Evolutionary conservation across 495 filamentous ascomycete genomes (phyloP).

Genomic region (Cladorrhinum samala): DNA sequence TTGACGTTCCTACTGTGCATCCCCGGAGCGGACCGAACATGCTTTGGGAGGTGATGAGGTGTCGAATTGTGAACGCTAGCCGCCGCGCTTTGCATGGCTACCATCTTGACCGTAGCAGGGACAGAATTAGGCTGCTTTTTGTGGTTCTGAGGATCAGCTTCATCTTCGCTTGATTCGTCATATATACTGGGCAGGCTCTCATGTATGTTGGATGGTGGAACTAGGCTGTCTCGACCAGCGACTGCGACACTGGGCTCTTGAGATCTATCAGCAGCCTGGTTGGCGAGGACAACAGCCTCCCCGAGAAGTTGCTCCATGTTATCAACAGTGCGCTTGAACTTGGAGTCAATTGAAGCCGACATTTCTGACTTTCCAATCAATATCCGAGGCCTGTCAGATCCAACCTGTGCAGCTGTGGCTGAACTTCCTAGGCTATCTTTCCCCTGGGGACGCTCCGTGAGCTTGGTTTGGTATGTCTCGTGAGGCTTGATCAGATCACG

Average conservation of each 20-base stretch:
- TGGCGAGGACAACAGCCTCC: conserved; percentile 40
- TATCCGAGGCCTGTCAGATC: not conserved
- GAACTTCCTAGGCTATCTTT: not conserved
- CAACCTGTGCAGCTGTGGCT: not conserved
- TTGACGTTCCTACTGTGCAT: conserved; percentile 20
- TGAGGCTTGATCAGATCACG: conserved; percentile 16
- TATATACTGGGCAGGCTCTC: conserved; percentile 11
- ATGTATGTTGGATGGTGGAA: conserved; percentile 9
- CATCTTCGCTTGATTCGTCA: conserved; percentile 14
- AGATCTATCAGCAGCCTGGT: conserved; percentile 27
- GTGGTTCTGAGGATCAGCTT: too few relatives aligned
- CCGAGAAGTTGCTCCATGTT: conserved; percentile 42
- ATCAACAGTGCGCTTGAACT: conserved; percentile 30
- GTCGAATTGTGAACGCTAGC: not conserved
- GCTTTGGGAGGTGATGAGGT: conserved; percentile 9
- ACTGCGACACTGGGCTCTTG: too few relatives aligned
- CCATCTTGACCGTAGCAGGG: not conserved
- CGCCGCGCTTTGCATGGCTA: not conserved
- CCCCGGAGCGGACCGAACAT: conserved; percentile 18
- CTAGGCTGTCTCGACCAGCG: not conserved
- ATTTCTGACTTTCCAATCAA: conserved; percentile 3
- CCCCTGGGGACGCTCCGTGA: conserved; percentile 15
- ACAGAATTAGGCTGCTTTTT: not conserved
- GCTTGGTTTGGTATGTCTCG: conserved; percentile 14
- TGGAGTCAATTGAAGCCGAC: conserved; percentile 16